Conservation (phyloP, 805 yeast species). For the Saturnispora dispora region DNA sequence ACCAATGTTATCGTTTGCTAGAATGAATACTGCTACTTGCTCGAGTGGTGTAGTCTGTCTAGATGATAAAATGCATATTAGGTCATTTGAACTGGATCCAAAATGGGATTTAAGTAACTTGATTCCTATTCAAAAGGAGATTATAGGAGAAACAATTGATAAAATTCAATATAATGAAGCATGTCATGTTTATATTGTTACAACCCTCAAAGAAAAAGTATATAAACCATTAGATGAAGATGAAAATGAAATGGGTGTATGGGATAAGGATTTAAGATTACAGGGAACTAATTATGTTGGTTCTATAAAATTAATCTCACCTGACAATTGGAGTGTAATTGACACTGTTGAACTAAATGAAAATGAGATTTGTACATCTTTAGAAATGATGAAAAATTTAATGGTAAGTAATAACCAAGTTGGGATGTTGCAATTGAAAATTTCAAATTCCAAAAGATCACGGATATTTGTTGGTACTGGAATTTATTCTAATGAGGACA, state of each 20-base stretch:
- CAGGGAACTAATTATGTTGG: conserved; percentile 51
- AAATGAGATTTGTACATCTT: conserved; percentile 54
- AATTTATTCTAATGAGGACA: conserved; percentile 66
- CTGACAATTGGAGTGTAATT: conserved; percentile 66
- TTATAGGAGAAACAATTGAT: conserved; percentile 53
- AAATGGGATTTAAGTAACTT: conserved; percentile 46
- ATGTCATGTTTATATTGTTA: conserved; percentile 52
- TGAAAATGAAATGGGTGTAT: conserved; percentile 52
- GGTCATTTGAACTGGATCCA: conserved; percentile 43
- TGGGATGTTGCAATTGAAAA: conserved; percentile 33
- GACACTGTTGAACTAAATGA: conserved; percentile 58
- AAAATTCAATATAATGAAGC: conserved; percentile 61
- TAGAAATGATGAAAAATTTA: conserved; percentile 45
- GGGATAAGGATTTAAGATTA: conserved; percentile 36
- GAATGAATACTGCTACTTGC: conserved; percentile 30
- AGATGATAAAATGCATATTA: conserved; percentile 60
- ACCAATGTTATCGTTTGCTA: conserved; percentile 59
- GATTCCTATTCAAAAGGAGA: conserved; percentile 46
- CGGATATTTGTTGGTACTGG: conserved; percentile 76
- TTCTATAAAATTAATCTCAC: conserved; percentile 55
- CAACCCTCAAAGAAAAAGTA: conserved; percentile 49
- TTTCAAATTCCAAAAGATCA: conserved; percentile 22
- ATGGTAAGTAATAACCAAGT: conserved; percentile 15
- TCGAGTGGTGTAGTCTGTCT: conserved; percentile 56
- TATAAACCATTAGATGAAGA: conserved; percentile 70